Evolutionary conservation across 208 protist genomes (phyloP), one percentile per base, ranked within the genome.

Genomic region (Borovskyia barvae): DNA sequence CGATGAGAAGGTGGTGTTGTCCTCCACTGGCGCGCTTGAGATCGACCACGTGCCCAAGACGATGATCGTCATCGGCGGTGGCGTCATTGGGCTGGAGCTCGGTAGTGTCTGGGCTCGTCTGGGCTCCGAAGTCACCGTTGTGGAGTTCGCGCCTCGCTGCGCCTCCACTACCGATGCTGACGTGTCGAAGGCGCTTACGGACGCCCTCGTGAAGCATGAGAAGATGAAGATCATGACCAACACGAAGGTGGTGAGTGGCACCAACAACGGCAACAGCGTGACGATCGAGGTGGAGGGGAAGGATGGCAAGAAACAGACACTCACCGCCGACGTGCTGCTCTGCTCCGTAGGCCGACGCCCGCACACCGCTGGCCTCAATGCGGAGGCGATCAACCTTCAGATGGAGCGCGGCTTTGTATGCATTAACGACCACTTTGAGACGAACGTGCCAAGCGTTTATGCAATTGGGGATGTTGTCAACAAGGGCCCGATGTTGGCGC

Each of bases 401-500:
- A 78, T 82, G 15, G 75, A 95, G 56, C 68, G 77, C 15, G 97
- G 97, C 41, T 93, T 97, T 59, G 86, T 99, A 9, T 80, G 80
- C 60, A 95, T 98, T 50, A 84, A 98, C 58, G 82, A 95, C 12
- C 82, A 98, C 73, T 98, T 98, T 62, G 72, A 91, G 54, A 99
- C 98, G 42, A 98, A 90, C 57, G 86, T 98, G 35, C 72, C 90
- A 8, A 75, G 62, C 62, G 93, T 99, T 52, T 99, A 97, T 75
- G 99, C 98, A 14, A 99, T 99, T 70, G 99, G 99, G 36, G 99
- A 99, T 65, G 93, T 97, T 26, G 94, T 99, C 30, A 84, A 85
- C 47, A 95, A 95, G 75, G 99, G 99, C 30, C 96, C 98, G 26
- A 99, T 99, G 98, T 90, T 99, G 5, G 99, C 99, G 5, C 99